Base-by-base conservation (phyloP, 805 yeast species). In the Monosporozyma unispora region DNA sequence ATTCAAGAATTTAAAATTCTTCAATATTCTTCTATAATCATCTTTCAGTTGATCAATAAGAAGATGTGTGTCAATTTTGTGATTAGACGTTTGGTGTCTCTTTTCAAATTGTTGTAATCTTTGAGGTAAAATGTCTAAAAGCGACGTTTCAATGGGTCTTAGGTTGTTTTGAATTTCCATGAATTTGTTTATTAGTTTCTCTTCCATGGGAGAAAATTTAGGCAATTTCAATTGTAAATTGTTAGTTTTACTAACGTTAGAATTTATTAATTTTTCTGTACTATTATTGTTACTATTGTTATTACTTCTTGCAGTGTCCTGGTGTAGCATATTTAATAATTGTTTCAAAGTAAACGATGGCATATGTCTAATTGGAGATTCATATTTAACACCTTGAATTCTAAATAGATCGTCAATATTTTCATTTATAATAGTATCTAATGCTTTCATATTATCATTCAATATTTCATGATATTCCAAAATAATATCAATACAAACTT, bases 51-150 rank as follows among this genome's bases (percentile, higher is more conserved):
- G 70, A 50, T 28, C 70, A 48, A 39, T 45, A 44, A 55, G 48
- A 23, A 50, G 52, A 27, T 45, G 57, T n/a, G 63, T 55, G 38
- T 57, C 69, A 22, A 31, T 33, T 43, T 50, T 46, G 62, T 31
- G 52, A 7, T 31, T 14, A 14, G 35, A 2, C 3, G 16, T 31
- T 45, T 38, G 52, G 44, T 53, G 56, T 53, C 52, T 75, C 57
- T 56, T 48, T 56, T 67, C 60, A 69, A 81, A 61, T 58, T 75
- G 53, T 61, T 79, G 53, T 69, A 71, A 55, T 46, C 80, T 69
- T 19, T 67, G 57, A 0, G 84, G 84, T 1, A 82, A 68, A 48
- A 79, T 73, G 38, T 72, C 71, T 8, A 76, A 57, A 2, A 85
- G 70, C 49, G 73, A 70, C 6, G 77, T 80, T 40, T 71, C 73